A percentile compares a stretch with the other conserved stretches of the same genome.
Conservation (phyloP, 306 rosid species). For the Clitoria ternatea region DNA sequence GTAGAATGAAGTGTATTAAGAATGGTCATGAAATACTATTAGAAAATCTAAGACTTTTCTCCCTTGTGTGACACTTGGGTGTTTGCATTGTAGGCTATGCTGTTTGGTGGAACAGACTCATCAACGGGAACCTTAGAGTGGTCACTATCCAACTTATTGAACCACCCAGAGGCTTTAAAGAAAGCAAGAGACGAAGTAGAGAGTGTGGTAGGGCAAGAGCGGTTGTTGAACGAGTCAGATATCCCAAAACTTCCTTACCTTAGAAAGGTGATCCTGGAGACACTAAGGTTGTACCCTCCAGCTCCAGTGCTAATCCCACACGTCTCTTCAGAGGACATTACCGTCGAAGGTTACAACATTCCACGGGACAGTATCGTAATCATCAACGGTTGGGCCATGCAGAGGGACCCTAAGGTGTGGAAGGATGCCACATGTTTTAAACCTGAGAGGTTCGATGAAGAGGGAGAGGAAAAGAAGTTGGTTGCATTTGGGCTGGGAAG, state of each 20-base stretch:
- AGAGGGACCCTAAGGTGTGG: neutral
- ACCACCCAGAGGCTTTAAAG: neutral
- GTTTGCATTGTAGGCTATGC: neutral
- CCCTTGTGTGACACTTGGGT: no score
- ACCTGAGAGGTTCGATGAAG: neutral
- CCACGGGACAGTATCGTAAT: neutral
- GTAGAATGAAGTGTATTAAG: no score
- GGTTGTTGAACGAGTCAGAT: neutral
- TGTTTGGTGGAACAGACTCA: neutral
- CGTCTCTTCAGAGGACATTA: neutral
- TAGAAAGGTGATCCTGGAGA: neutral
- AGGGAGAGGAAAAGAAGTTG: neutral
- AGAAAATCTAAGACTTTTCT: no score
- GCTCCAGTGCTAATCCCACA: neutral
- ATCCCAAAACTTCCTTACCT: conserved; percentile 8
- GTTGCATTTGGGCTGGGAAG: neutral
- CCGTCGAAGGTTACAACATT: neutral
- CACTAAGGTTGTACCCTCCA: neutral
- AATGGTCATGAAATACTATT: no score
- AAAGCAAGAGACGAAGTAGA: neutral
- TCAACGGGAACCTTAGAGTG: neutral
- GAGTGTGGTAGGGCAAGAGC: neutral
- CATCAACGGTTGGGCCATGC: neutral
- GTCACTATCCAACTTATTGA: neutral
- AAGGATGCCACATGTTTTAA: neutral